Evolutionary conservation across 345 rosid genomes (phyloP).

Genomic region (Garcia nutans): DNA sequence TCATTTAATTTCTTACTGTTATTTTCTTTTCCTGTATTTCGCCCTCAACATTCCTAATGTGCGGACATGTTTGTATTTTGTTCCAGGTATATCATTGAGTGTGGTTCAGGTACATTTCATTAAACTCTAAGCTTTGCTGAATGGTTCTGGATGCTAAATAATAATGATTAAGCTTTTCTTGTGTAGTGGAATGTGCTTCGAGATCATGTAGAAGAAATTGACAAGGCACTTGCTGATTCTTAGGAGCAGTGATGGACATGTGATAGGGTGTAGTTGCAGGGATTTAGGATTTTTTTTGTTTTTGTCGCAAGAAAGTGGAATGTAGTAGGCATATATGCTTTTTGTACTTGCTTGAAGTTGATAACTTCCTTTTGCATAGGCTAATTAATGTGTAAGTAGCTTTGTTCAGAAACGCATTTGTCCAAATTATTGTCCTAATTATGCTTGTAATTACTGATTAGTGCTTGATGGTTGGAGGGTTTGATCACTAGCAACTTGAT

Average conservation of each 20-base stretch:
- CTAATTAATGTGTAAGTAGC: neutral
- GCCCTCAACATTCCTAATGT: too few relatives aligned
- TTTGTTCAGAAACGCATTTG: neutral
- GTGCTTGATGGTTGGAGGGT: neutral
- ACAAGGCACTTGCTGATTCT: conserved; percentile 56
- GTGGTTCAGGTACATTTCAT: too few relatives aligned
- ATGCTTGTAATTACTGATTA: neutral
- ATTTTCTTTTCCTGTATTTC: too few relatives aligned
- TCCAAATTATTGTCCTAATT: neutral
- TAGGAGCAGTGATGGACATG: conserved; percentile 15
- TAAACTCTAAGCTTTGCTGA: neutral
- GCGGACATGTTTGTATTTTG: too few relatives aligned
- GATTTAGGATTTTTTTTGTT: conserved; percentile 5
- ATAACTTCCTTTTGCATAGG: conserved; percentile 2
- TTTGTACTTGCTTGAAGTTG: neutral
- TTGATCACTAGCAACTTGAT: neutral
- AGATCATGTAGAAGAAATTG: conserved; percentile 56
- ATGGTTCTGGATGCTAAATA: neutral
- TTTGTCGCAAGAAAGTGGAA: neutral
- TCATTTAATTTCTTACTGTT: too few relatives aligned
- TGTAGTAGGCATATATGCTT: neutral
- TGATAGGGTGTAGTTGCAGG: neutral
- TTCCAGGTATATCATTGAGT: too few relatives aligned
- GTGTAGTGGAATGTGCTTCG: conserved; percentile 67
- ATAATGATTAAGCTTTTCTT: neutral